These are phyloP conservation scores for Coniochaeta ligniaria DNA, from an alignment of 2,329 filamentous ascomycete species.

Conservation along the genomic window DNA sequence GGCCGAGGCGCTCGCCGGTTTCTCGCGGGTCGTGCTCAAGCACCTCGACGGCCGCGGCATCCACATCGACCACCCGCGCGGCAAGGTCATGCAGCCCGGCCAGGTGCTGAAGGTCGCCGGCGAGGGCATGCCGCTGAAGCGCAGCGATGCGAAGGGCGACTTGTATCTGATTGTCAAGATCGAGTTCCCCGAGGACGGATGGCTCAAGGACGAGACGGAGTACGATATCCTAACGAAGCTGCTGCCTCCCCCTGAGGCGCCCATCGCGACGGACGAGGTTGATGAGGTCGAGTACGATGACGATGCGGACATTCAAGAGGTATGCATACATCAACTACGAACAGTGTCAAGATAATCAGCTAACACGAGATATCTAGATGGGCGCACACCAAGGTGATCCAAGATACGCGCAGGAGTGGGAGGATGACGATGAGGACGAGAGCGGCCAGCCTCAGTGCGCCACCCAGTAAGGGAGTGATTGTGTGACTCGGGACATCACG, in stretches of 20 bases:
- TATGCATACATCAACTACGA: conserved; percentile 26
- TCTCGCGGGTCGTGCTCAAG: conserved; percentile 82
- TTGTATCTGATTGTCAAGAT: conserved; percentile 82
- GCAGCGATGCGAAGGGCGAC: conserved; percentile 75
- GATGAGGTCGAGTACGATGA: conserved; percentile 85
- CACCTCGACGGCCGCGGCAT: conserved; percentile 94
- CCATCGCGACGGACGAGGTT: conserved; percentile 64
- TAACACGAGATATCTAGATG: conserved; percentile 40
- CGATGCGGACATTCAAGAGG: conserved; percentile 76
- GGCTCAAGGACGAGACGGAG: conserved; percentile 65
- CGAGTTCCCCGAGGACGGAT: conserved; percentile 81
- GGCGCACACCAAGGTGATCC: conserved; percentile 65
- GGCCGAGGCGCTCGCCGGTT: conserved; percentile 78
- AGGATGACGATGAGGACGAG: conserved; percentile 65
- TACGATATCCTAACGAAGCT: conserved; percentile 67
- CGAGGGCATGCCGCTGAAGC: conserved; percentile 93
- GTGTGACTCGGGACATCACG: background rate
- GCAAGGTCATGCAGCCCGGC: conserved; percentile 74
- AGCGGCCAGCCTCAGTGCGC: conserved; percentile 62
- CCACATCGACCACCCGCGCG: conserved; percentile 68
- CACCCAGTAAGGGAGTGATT: conserved; percentile 50
- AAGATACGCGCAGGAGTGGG: conserved; percentile 58
- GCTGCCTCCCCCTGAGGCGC: conserved; percentile 56
- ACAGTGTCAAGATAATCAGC: background rate
- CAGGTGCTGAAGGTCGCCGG: conserved; percentile 80